Evolutionary conservation across 768 basidiomycete species (phyloP).

Genomic region (Coprinopsis sp.): DNA sequence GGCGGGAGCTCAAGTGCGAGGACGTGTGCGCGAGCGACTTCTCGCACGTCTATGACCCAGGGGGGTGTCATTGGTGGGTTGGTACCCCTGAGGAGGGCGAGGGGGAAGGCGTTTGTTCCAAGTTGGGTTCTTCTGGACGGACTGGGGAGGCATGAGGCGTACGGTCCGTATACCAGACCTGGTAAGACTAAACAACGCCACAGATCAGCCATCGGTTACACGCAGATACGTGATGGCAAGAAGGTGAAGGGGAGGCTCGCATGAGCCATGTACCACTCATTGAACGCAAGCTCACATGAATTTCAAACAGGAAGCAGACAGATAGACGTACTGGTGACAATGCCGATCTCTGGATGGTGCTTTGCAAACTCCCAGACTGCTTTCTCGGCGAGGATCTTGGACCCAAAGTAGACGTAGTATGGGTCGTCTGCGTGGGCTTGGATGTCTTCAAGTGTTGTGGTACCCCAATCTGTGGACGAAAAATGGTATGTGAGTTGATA

Average conservation of each 20-base stretch:
- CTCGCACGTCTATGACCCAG: conserved; percentile 32
- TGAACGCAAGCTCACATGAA: neutral
- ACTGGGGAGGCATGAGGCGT: conserved; percentile 26
- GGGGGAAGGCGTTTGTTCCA: conserved; percentile 28
- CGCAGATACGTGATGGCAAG: neutral
- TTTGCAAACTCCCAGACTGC: conserved; percentile 39
- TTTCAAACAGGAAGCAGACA: neutral
- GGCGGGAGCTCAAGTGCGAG: conserved; percentile 25
- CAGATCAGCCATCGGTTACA: neutral
- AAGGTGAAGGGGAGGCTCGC: neutral
- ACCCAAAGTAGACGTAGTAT: conserved; percentile 34
- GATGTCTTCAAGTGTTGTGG: conserved; percentile 27
- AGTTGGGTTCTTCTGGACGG: conserved; percentile 19
- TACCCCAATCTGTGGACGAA: conserved; percentile 30
- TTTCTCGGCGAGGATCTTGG: conserved; percentile 38
- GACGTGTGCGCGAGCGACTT: conserved; percentile 31
- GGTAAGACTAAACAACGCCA: conserved; percentile 25
- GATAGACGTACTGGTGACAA: conserved; percentile 32
- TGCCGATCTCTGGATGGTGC: conserved; percentile 33
- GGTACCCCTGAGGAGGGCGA: conserved; percentile 24
- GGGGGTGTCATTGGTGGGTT: conserved; percentile 20
- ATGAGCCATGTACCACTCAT: too few relatives aligned
- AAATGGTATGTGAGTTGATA: neutral
- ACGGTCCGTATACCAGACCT: conserved; percentile 35
- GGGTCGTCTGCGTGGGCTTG: conserved; percentile 21